phyloP scores from a whole-genome alignment of 257 asterid genomes.

The Solanum sitiens region DNA sequence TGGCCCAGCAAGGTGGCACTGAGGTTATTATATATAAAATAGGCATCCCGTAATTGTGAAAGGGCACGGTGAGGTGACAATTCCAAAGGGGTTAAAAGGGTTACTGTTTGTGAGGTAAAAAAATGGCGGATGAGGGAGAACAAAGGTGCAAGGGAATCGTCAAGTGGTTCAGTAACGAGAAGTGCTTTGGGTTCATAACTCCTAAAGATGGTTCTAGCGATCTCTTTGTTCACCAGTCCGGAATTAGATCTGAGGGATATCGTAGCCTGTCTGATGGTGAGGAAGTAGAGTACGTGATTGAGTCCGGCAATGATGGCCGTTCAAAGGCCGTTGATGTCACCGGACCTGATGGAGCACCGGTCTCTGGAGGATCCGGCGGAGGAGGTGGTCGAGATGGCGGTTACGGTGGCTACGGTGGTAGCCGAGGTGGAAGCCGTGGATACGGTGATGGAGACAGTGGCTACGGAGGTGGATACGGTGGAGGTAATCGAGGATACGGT shows the following conservation, averaged over 20 bases:
- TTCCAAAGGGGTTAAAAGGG: not conserved
- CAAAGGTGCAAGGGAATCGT: constrained; percentile 43
- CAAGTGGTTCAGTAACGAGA: constrained; percentile 78
- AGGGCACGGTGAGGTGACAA: not conserved
- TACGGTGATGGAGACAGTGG: constrained; percentile 2
- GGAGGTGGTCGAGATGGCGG: not conserved
- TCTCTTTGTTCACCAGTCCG: constrained; percentile 75
- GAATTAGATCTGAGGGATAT: constrained; percentile 57
- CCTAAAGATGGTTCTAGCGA: constrained; percentile 66
- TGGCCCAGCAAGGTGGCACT: constrained; percentile 1
- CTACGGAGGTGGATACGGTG: not conserved
- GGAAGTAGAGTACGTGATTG: constrained; percentile 48
- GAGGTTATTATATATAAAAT: not conserved
- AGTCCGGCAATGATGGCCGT: constrained; percentile 27
- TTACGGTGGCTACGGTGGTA: not conserved
- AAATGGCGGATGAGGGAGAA: constrained; percentile 21
- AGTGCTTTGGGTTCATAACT: constrained; percentile 77
- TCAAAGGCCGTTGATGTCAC: constrained; percentile 31
- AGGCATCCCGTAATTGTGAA: not conserved
- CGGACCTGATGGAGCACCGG: constrained; percentile 26
- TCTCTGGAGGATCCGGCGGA: constrained; percentile 13
- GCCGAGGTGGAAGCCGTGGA: constrained; percentile 1
- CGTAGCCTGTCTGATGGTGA: constrained; percentile 72
- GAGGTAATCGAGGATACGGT: constrained; percentile 6
- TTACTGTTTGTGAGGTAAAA: not conserved